Evolutionary conservation across 306 rosid genomes (phyloP).

Genomic region (Gastrolobium villosum): DNA sequence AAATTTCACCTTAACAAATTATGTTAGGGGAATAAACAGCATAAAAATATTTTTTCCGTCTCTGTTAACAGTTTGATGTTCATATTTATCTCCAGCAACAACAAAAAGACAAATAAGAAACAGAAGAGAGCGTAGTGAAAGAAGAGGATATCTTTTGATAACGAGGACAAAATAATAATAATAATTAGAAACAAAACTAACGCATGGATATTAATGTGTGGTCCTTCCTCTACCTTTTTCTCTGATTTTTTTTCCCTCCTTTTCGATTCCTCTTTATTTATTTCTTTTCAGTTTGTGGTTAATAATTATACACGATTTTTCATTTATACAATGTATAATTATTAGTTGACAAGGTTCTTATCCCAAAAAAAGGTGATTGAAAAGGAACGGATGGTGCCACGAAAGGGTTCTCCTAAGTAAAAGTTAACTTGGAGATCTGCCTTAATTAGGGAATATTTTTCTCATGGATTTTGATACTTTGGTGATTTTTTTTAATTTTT

Average conservation of each 20-base stretch:
- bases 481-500: too few relatives aligned
- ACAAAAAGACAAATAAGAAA: not conserved
- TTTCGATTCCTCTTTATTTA: conserved; percentile 1
- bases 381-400: conserved; percentile 29
- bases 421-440: not conserved
- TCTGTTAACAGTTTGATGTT: not conserved
- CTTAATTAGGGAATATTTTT: conserved; percentile 38
- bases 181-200: not conserved
- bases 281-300: conserved; percentile 25
- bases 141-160: conserved; percentile 9
- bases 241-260: not conserved
- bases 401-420: not conserved
- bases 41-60: not conserved
- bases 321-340: conserved; percentile 14
- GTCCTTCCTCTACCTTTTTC: conserved; percentile 33
- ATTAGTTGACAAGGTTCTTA: conserved; percentile 40
- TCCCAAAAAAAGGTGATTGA: conserved; percentile 19
- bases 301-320: conserved; percentile 15
- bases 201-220: conserved; percentile 14
- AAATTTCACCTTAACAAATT: not conserved
- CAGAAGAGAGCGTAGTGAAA: not conserved
- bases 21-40: not conserved
- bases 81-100: conserved; percentile 9
- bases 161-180: not conserved
- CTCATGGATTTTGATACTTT: not conserved